Conservation (phyloP, 495 filamentous ascomycete genomes). For the Lasiosphaeria ovina region DNA sequence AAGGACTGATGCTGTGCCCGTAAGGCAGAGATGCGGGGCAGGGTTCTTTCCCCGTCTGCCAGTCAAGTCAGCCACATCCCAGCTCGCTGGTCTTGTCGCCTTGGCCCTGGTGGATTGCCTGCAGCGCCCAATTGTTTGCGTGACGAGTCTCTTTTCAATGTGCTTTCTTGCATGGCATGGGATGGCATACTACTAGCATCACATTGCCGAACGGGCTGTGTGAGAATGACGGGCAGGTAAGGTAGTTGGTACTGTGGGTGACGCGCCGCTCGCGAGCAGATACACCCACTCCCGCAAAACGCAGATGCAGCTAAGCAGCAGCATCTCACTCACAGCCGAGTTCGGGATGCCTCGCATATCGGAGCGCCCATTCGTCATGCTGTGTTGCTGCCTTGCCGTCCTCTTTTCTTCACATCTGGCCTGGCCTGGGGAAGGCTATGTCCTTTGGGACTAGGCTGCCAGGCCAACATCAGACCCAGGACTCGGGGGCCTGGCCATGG, state of each 20-base stretch:
- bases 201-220: background rate
- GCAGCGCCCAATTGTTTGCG: too few relatives aligned
- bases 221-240: background rate
- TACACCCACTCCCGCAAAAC: background rate
- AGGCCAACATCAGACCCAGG: too few relatives aligned
- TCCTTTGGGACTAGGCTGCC: too few relatives aligned
- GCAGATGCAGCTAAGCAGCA: background rate
- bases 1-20: too few relatives aligned
- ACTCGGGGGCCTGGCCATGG: too few relatives aligned
- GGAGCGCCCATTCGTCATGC: background rate
- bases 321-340: background rate
- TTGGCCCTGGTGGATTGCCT: background rate
- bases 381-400: background rate
- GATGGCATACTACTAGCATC: background rate
- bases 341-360: slow-evolving; percentile 1
- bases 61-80: background rate
- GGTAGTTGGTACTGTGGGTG: too few relatives aligned
- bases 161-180: background rate
- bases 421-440: background rate
- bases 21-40: too few relatives aligned
- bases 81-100: background rate
- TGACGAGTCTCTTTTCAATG: too few relatives aligned
- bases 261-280: background rate
- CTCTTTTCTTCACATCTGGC: background rate
- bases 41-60: too few relatives aligned